Percentiles rank a stretch among this genome's conserved stretches.
Evolutionary conservation across 2,329 filamentous ascomycete genomes (phyloP).

Genomic region (Ceratocystis papillata): DNA sequence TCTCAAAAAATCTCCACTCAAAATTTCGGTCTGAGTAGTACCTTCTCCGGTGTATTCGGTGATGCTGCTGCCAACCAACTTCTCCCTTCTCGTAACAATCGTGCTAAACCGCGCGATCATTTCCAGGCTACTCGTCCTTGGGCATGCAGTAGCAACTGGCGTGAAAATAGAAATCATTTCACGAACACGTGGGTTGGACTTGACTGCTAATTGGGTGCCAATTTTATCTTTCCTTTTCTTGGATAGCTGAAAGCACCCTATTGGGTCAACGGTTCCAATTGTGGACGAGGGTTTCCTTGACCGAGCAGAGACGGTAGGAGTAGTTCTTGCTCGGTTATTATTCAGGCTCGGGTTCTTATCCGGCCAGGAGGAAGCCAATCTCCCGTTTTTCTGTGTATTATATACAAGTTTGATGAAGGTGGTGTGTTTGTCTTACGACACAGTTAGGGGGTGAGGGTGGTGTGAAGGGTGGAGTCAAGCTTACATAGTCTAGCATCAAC

Average conservation of each 20-base stretch:
- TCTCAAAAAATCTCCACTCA: neutral
- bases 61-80: conserved; percentile 14
- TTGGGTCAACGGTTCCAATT: conserved; percentile 24
- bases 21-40: conserved; percentile 5
- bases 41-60: conserved; percentile 15
- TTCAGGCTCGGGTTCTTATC: conserved; percentile 14
- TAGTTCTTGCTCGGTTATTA: neutral
- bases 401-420: neutral
- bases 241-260: conserved; percentile 28
- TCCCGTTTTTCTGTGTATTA: conserved; percentile 11
- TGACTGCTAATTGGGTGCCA: conserved; percentile 20
- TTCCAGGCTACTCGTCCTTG: conserved; percentile 19
- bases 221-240: conserved; percentile 32
- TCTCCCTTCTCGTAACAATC: conserved; percentile 10
- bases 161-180: conserved; percentile 22
- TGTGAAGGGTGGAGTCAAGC: neutral
- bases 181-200: conserved; percentile 24
- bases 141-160: conserved; percentile 23
- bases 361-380: conserved; percentile 45
- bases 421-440: neutral
- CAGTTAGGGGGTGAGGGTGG: neutral
- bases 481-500: conserved; percentile 29
- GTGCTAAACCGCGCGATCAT: conserved; percentile 17
- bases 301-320: neutral
- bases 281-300: conserved; percentile 23